phyloP scores from a whole-genome alignment of 768 basidiomycete species.

The Pleurotus salmoneostramineus region DNA sequence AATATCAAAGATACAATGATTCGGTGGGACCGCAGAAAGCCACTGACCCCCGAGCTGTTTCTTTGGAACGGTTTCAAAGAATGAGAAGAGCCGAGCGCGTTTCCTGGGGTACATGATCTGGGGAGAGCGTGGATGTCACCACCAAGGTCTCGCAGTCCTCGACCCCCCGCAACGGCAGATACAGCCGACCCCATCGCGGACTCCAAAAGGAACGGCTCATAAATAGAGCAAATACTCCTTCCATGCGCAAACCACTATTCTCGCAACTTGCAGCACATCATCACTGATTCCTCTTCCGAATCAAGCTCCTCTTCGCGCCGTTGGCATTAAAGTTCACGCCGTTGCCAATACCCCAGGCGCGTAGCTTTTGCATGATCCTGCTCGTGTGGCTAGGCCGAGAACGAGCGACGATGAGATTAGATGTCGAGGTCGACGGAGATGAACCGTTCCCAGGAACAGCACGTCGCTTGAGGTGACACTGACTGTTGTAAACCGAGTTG shows the following conservation, averaged over 20 bases:
- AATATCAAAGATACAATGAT: no score
- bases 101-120: no score
- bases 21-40: no score
- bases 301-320: background rate
- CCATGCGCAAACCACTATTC: background rate
- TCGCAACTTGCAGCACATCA: background rate
- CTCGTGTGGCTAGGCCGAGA: background rate
- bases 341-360: background rate
- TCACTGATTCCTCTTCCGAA: background rate
- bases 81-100: no score
- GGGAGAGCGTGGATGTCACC: no score
- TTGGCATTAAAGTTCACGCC: background rate
- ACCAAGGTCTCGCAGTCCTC: no score
- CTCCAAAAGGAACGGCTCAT: no score
- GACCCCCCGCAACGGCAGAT: no score
- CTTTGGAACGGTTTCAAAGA: no score
- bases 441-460: background rate
- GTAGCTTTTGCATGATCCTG: background rate
- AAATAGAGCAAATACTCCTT: no score
- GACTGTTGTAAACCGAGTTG: background rate
- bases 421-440: background rate
- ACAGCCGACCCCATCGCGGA: no score
- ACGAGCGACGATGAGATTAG: background rate
- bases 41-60: no score
- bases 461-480: background rate